Base-by-base conservation (phyloP, 2,329 filamentous ascomycete species). In the Albifimbria verrucaria region DNA sequence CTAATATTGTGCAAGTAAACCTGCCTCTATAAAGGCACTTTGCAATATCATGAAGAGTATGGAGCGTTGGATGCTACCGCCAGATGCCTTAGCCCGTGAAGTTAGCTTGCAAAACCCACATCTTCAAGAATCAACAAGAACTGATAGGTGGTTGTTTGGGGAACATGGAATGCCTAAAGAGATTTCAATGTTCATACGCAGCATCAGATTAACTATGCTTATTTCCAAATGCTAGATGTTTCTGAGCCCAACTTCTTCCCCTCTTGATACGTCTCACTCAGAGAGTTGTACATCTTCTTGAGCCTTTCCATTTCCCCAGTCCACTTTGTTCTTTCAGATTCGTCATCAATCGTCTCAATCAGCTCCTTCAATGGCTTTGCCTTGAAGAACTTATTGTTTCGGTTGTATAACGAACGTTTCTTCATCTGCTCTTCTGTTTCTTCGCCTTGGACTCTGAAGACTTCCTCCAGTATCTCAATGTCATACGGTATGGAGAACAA, bases 401-500 rank as follows among this genome's bases (percentile, higher is more conserved):
- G 70, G 53, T 83, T 84, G 53, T 83, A 84, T 48, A 84, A 65
- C 18, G 73, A 68, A 11, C 77, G 67, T 2, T 48, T 54, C 1
- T 61, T 62, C 17, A 79, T 56, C 4, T 67, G 66, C 50, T 70
- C 72, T 2, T 70, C 67, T 10, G 65, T 68, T 56, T 79, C 73
- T 1, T 67, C 65, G 0, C 65, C 72, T 3, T 64, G 68, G 1
- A 83, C 80, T 3, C 77, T 70, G 58, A 83, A 84, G 2, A 84
- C 80, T 52, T 77, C 68, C 62, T 81, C 68, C 46, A 84, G 59
- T 51, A 84, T 83, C 48, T 82, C 75, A 55, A 83, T 81, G 54
- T 84, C 81, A 62, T 82, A 76, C 2, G 80, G 80, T 52, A 83
- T 82, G 3, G 66, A 63, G 59, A 84, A 83, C 6, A 81, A 59